Evolutionary conservation across 345 rosid species (phyloP), one percentile per base, ranked within the genome.

Genomic region (Hypericum perforatum): DNA sequence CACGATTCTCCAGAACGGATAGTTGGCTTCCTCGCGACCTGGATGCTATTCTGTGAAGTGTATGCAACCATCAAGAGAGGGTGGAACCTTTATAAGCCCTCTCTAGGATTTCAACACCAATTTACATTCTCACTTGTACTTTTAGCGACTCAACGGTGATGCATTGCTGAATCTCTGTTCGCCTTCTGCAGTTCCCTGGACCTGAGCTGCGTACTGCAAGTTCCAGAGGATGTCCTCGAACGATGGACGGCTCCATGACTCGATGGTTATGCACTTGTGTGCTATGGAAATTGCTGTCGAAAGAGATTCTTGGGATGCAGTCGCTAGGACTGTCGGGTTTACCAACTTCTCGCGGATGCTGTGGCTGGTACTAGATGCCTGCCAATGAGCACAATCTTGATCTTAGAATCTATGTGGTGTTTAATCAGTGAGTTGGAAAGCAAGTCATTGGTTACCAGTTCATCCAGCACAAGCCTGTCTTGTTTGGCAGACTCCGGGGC

Each of bases 161-260:
- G 16, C 12, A 16, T 9, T 11, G 6, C 54, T 54, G 47, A 11
- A 16, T 15, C 49, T 41, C 52, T 59, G 63, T 36, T 63, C 70
- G 22, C 60, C 52, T n/a, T 64, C 74, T 48, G 63, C 66, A 43
- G 78, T 59, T 37, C 52, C 72, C 65, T 71, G 79, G 51, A 77
- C 50, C 66, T 77, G 79, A 63, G 70, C 77, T 65, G 82, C 82
- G 59, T 77, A 66, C 59, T 74, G 79, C 51, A 77, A 56, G 71
- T 77, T 61, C 77, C 79, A 77, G 8, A 77, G 77, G 43, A 77
- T 69, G 68, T 77, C 82, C 57, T 77, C 82, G 9, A 71, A 66
- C 4, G 82, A 70, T 0, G 82, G 82, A 1, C 82, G 75, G 37
- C 62, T 68, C 65, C 68, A 53, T 13, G 79, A 70, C 55, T 74